phyloP scores from a whole-genome alignment of 345 rosid species.

The Mallotus nudiflorus region DNA sequence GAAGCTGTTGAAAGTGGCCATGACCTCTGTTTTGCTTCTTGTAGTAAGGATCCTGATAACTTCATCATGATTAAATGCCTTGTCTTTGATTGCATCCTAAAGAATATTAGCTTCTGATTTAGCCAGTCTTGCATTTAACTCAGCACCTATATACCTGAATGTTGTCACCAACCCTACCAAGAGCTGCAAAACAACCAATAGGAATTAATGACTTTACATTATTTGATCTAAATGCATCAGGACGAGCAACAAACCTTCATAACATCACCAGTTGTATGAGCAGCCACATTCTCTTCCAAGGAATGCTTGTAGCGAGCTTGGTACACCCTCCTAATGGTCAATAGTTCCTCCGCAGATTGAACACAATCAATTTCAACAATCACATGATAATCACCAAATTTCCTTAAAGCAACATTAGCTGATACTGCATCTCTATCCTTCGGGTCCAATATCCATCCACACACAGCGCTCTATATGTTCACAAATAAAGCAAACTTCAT shows the following conservation, averaged over 20 bases:
- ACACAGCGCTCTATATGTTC: conserved; percentile 23
- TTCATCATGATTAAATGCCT: conserved; percentile 51
- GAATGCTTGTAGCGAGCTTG: conserved; percentile 61
- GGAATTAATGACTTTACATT: too few species aligned
- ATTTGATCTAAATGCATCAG: background rate
- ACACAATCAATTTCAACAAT: conserved; percentile 53
- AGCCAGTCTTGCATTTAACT: conserved; percentile 42
- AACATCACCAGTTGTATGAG: conserved; percentile 52
- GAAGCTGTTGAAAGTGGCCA: conserved; percentile 58
- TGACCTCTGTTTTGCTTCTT: conserved; percentile 60
- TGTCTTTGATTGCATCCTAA: conserved; percentile 45
- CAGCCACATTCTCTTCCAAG: conserved; percentile 69
- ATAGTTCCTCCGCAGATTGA: conserved; percentile 60
- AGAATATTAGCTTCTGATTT: conserved; percentile 53
- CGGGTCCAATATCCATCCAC: conserved; percentile 34
- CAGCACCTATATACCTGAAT: conserved; percentile 54
- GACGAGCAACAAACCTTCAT: conserved; percentile 41
- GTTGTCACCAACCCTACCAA: conserved; percentile 56
- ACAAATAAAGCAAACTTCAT: background rate
- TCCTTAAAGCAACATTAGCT: conserved; percentile 31
- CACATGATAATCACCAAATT: conserved; percentile 37
- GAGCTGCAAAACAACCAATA: conserved; percentile 37
- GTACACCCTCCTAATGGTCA: conserved; percentile 56
- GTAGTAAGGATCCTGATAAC: conserved; percentile 55
- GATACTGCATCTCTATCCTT: conserved; percentile 35